Evolutionary conservation across 177 flowering plant genomes (phyloP), one percentile per base, ranked within the genome.

Genomic region (Vitis hybrid): DNA sequence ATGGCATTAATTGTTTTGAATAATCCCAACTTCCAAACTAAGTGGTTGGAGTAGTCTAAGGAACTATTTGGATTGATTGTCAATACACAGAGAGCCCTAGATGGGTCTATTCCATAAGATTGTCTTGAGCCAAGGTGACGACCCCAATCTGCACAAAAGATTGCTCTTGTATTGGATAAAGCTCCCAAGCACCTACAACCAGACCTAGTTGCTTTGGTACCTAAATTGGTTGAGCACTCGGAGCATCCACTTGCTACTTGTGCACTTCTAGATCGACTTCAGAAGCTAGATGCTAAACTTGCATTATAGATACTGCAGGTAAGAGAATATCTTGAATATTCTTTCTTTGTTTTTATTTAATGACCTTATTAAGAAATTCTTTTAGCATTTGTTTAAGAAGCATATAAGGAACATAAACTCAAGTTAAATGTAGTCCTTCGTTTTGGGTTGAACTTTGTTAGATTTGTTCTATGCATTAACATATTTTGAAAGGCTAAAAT

Each of bases 31-130:
- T 68, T 70, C 67, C 82, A 96, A 95, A 82, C 90, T 8, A 96
- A 92, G 85, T 93, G 97, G 91, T 97, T 98, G 9, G 97, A 93
- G 82, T 97, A 92, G 78, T 93, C 99, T 23, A 98, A 92, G 88
- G 99, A 96, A 86, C 92, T 96, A 17, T 74, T 96, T 73, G 99
- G 97, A 64, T 83, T 96, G 78, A 96, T 96, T 72, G 97, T 96
- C 21, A 96, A 92, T 78, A 93, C 99, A 10, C 71, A 93, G 66
- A 88, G 97, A 80, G 88, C 98, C 60, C 82, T 96, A 52, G 99
- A 96, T 84, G 92, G 95, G 72, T 92, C 91, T 72, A 91, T 90
- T 69, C 92, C 97, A 19, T 97, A 92, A 79, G 93, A 97, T 74
- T 93, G 95, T 75, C 95, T 95, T 59, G 98, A 91, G 75, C 97